Conservation (phyloP, 2,329 filamentous ascomycete species). For the Xylaria digitata region DNA sequence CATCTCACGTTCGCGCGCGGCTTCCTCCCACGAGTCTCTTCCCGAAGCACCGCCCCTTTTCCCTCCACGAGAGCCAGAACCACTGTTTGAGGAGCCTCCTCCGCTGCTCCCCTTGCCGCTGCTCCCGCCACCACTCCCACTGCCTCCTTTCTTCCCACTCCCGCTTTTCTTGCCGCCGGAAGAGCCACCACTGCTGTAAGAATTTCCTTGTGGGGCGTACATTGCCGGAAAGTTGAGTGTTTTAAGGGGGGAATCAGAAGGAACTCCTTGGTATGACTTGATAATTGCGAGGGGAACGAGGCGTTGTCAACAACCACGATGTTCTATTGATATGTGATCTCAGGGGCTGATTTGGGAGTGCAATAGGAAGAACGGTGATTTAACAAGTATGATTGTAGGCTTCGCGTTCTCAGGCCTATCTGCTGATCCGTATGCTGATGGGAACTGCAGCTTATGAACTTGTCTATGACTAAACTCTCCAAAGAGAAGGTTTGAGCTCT, state of each 20-base stretch:
- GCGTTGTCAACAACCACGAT: background rate
- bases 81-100: conserved; percentile 16
- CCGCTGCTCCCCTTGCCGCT: conserved; percentile 2
- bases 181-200: conserved; percentile 16
- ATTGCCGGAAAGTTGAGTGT: background rate
- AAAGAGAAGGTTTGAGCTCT: background rate
- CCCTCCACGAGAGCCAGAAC: conserved; percentile 6
- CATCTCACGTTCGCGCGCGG: conserved; percentile 33
- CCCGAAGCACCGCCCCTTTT: conserved; percentile 20
- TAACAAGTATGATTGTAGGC: background rate
- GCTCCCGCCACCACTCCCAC: background rate
- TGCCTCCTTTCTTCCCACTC: conserved; percentile 18
- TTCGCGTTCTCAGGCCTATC: background rate
- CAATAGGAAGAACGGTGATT: background rate
- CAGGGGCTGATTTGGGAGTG: background rate
- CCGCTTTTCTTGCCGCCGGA: conserved; percentile 24
- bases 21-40: conserved; percentile 34
- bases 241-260: background rate
- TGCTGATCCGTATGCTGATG: background rate
- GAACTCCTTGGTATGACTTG: background rate
- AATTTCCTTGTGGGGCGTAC: conserved; percentile 27
- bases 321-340: background rate
- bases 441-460: background rate
- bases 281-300: background rate
- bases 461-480: background rate